These are phyloP conservation scores for Rutstroemia sp. DNA, from an alignment of 2,329 filamentous ascomycete species.

Conservation along the genomic window DNA sequence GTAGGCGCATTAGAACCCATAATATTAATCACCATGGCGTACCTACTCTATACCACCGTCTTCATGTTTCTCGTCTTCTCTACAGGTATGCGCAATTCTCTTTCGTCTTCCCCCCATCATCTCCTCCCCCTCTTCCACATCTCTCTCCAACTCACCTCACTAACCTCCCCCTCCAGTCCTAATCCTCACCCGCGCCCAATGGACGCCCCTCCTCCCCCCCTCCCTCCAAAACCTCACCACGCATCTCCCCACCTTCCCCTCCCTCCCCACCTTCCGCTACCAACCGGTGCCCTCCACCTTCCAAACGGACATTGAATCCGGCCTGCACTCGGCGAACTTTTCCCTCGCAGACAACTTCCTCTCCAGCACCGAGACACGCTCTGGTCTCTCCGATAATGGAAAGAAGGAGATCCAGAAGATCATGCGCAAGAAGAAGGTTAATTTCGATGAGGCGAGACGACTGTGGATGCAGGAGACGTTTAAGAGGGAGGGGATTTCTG, in stretches of 20 bases:
- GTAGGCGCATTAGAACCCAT: neutral
- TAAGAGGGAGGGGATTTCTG: conserved; percentile 77
- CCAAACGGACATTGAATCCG: conserved; percentile 77
- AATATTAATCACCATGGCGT: conserved; percentile 40
- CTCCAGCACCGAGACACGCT: conserved; percentile 62
- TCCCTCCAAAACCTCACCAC: neutral
- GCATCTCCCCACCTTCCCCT: conserved; percentile 53
- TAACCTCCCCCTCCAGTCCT: conserved; percentile 42
- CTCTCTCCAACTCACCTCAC: conserved; percentile 5
- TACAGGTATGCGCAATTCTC: conserved; percentile 47
- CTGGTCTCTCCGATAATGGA: conserved; percentile 70
- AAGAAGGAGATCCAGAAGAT: conserved; percentile 81
- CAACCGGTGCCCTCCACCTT: conserved; percentile 71
- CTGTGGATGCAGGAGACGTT: conserved; percentile 83
- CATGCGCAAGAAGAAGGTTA: conserved; percentile 78
- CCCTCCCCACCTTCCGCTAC: conserved; percentile 58
- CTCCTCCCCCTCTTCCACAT: conserved; percentile 1
- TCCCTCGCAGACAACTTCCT: conserved; percentile 76
- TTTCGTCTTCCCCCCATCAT: neutral
- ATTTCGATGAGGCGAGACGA: conserved; percentile 85
- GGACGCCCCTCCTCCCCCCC: conserved; percentile 55
- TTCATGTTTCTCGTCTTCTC: conserved; percentile 64
- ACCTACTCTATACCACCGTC: conserved; percentile 71
- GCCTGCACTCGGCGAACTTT: conserved; percentile 76
- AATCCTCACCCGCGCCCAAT: conserved; percentile 72